A percentile compares a stretch with the other conserved stretches of the same genome.
phyloP scores from a whole-genome alignment of 352 stramenopile genomes.

The Globisporangium spinosum region DNA sequence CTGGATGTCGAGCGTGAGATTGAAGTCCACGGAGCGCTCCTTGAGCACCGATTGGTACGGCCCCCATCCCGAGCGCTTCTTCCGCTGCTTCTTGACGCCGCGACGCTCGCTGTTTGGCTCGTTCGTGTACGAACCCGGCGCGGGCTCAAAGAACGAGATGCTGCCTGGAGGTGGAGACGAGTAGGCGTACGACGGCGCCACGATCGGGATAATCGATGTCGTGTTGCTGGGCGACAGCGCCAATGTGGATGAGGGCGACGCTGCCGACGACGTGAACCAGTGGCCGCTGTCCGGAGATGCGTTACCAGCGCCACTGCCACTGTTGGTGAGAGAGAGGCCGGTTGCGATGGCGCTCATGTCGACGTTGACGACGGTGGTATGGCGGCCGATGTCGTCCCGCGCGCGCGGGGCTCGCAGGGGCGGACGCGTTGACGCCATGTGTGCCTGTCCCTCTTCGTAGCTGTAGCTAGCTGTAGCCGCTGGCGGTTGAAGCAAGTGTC shows the following conservation, averaged over 20 bases:
- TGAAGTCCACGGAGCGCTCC: slow-evolving; percentile 25
- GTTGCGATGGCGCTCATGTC: not conserved
- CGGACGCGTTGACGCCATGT: not conserved
- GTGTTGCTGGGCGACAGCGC: not conserved
- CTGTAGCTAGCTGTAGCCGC: no score
- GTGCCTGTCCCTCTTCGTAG: not conserved
- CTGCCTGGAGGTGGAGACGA: slow-evolving; percentile 5
- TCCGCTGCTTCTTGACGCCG: slow-evolving; percentile 18
- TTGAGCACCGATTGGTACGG: slow-evolving; percentile 21
- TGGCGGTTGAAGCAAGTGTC: no score
- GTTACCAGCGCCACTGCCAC: not conserved
- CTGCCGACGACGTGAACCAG: slow-evolving; percentile 4
- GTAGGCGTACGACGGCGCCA: slow-evolving; percentile 2
- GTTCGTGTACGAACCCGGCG: slow-evolving; percentile 13
- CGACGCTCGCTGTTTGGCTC: slow-evolving; percentile 29
- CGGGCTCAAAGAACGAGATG: slow-evolving; percentile 13
- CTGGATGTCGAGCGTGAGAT: slow-evolving; percentile 32
- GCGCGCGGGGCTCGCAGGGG: not conserved
- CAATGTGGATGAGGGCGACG: not conserved
- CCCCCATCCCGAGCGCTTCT: slow-evolving; percentile 15
- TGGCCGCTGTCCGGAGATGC: not conserved
- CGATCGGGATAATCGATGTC: slow-evolving; percentile 13
- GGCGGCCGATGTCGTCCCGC: slow-evolving; percentile 3
- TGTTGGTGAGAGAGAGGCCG: not conserved
- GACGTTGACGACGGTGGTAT: not conserved